Percentiles rank a stretch among this genome's conserved stretches.
Conservation (phyloP, 495 filamentous ascomycete genomes). For the Penicillium cataractarum region DNA sequence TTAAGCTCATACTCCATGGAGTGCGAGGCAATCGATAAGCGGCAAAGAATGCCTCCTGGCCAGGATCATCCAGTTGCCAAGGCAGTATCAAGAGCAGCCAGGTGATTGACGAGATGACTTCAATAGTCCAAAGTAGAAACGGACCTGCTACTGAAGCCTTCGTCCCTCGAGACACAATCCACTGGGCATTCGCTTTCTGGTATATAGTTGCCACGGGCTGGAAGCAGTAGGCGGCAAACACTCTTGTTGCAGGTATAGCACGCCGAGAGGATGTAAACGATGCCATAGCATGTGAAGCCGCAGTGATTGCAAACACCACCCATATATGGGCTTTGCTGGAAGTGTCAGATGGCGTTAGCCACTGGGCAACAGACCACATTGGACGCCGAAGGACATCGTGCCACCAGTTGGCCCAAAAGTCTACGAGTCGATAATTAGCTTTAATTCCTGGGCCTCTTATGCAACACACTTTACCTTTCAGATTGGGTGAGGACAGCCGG, state of each 20-base stretch:
- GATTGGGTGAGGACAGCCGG: neutral
- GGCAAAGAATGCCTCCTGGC: slow-evolving; percentile 1
- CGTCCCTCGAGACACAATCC: neutral
- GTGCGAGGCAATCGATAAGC: neutral
- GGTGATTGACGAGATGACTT: slow-evolving; percentile 1
- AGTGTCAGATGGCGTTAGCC: neutral
- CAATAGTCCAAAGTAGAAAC: neutral
- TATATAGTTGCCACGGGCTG: slow-evolving; percentile 3
- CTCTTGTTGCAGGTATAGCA: neutral
- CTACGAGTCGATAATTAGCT: neutral
- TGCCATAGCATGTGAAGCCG: slow-evolving; percentile 5
- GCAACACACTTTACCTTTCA: neutral
- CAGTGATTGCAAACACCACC: slow-evolving; percentile 2
- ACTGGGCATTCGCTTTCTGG: neutral
- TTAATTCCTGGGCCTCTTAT: neutral
- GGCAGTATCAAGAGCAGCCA: neutral
- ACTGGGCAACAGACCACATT: slow-evolving; percentile 5
- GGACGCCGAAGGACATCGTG: slow-evolving; percentile 4
- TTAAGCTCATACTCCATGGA: neutral
- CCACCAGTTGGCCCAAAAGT: slow-evolving; percentile 8
- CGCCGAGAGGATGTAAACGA: slow-evolving; percentile 6
- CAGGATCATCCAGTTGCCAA: slow-evolving; percentile 5
- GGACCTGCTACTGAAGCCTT: neutral
- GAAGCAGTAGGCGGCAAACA: neutral
- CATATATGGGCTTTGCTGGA: slow-evolving; percentile 4